Base-by-base conservation (phyloP, 352 stramenopile genomes). In the Phytophthora cryptogea region DNA sequence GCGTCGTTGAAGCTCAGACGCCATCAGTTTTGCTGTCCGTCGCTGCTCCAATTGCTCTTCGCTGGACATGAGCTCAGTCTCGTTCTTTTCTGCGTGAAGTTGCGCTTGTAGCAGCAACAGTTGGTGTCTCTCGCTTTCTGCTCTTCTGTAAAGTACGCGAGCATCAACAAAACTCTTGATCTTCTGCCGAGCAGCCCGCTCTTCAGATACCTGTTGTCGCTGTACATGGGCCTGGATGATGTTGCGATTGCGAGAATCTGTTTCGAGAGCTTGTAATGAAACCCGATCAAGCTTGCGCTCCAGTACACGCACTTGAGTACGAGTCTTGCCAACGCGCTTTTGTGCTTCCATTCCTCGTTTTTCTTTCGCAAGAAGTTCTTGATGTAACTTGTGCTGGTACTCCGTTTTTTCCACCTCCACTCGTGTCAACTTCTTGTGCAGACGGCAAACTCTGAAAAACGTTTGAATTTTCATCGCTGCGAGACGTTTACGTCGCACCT, bases 91-190 rank as follows among this genome's bases (percentile, higher is more conserved):
- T 13, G 51, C 56, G 36, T 31, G 28, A 0, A 88, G 26, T 7
- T 44, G 48, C 7, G 31, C 13, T 17, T 76, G 63, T 5, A 54
- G n/a, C 2, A 42, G 10, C 5, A 70, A 27, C 11, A 74, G 33
- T 9, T 28, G 46, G 17, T 32, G 28, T 32, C 45, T 41, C 27
- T 79, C 58, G 30, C 17, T 41, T 4, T 56, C 49, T 26, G 54
- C 40, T 54, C 66, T 59, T 31, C 37, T 41, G 11, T 37, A 32
- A 5, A 77, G n/a, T 5, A 60, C 33, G 0, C 53, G 52, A 17
- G 40, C 33, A 20, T 72, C 59, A 13, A 85, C 44, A 41, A 85
- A 83, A 39, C 60, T 44, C 37, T 77, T 74, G 36, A 85, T 78
- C 3, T 59, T 70, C 11, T 66, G 65, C 36, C 58, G 41, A 6